These are phyloP conservation scores for Mortierella sp. DNA, from an alignment of 371 early-diverging fungal species.

Conservation along the genomic window DNA sequence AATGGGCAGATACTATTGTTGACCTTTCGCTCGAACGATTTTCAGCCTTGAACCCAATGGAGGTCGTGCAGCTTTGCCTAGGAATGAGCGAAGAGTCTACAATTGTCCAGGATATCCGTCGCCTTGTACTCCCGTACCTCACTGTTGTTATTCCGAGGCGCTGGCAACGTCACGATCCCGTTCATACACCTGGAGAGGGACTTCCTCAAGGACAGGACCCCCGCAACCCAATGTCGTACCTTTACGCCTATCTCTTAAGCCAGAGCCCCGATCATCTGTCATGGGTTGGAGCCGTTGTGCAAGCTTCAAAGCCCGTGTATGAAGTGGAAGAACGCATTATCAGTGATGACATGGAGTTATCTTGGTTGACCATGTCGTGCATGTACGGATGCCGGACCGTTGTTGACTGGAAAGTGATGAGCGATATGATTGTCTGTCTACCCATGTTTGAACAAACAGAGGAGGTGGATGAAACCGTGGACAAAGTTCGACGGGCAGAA, in stretches of 20 bases:
- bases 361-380: conserved; percentile 65
- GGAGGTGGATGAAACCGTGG: conserved; percentile 38
- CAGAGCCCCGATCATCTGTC: conserved; percentile 59
- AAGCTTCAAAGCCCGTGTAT: conserved; percentile 68
- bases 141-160: conserved; percentile 51
- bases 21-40: conserved; percentile 57
- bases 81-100: conserved; percentile 55
- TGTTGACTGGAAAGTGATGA: conserved; percentile 59
- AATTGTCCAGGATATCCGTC: conserved; percentile 62
- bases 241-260: conserved; percentile 37
- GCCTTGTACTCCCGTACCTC: conserved; percentile 70
- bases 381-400: conserved; percentile 62
- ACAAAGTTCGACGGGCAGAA: conserved; percentile 39
- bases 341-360: conserved; percentile 65
- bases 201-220: conserved; percentile 37
- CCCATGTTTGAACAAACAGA: conserved; percentile 68
- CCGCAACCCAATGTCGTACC: conserved; percentile 48
- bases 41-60: conserved; percentile 57
- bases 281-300: conserved; percentile 65
- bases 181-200: conserved; percentile 35
- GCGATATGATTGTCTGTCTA: conserved; percentile 71
- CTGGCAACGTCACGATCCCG: conserved; percentile 37
- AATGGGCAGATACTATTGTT: conserved; percentile 26
- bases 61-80: conserved; percentile 64
- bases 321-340: conserved; percentile 67